Conservation (phyloP, 495 filamentous ascomycete genomes). For the Cudoniella acicularis region DNA sequence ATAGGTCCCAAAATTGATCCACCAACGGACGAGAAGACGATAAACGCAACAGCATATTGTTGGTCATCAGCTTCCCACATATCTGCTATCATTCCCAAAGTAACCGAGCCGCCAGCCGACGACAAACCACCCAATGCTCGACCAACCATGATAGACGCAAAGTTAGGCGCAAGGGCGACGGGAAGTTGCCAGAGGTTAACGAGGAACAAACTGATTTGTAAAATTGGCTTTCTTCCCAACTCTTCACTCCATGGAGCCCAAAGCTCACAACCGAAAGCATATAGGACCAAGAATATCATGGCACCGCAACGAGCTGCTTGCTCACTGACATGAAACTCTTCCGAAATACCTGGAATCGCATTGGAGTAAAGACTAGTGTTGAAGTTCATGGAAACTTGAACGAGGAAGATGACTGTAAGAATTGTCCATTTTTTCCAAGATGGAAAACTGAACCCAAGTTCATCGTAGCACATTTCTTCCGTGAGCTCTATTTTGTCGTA, state of each 20-base stretch:
- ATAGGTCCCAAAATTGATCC: constrained; percentile 76
- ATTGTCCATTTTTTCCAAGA: constrained; percentile 70
- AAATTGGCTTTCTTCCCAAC: constrained; percentile 67
- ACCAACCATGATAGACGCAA: constrained; percentile 59
- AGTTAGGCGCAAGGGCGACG: constrained; percentile 67
- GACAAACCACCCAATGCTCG: constrained; percentile 67
- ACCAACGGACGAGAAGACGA: constrained; percentile 72
- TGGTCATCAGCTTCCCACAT: constrained; percentile 73
- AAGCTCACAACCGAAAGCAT: constrained; percentile 77
- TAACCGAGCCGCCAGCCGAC: constrained; percentile 75
- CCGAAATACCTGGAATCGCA: constrained; percentile 54
- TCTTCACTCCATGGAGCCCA: constrained; percentile 85
- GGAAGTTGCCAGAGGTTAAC: constrained; percentile 76
- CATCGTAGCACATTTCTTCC: constrained; percentile 59
- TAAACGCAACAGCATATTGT: constrained; percentile 68
- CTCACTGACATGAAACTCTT: constrained; percentile 58
- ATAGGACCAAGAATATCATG: constrained; percentile 66
- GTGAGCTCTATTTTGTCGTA: constrained; percentile 54
- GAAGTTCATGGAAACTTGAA: constrained; percentile 85
- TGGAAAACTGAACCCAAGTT: constrained; percentile 62
- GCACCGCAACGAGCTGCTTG: constrained; percentile 65
- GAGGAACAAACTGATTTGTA: constrained; percentile 64
- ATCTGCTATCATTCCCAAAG: constrained; percentile 78
- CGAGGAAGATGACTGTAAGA: constrained; percentile 66
- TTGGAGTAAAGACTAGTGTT: constrained; percentile 73